Evolutionary conservation across 108 stramenopile species (phyloP).

Genomic region (Mediolabrus comicus): DNA sequence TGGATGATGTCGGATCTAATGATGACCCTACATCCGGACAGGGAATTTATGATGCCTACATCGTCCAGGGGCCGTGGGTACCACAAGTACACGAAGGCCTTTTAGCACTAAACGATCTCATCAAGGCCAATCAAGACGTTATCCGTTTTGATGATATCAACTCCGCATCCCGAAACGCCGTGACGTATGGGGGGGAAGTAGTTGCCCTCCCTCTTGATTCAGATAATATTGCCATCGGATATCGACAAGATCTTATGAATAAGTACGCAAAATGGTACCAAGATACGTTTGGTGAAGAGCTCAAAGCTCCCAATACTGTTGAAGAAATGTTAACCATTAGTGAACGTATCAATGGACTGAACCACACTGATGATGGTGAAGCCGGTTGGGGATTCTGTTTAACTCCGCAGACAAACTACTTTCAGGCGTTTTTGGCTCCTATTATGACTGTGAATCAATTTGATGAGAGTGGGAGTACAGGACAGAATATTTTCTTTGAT

Average conservation of each 20-base stretch:
- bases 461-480: slow-evolving; percentile 7
- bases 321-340: slow-evolving; percentile 25
- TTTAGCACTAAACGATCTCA: slow-evolving; percentile 19
- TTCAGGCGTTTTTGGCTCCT: slow-evolving; percentile 35
- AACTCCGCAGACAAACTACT: slow-evolving; percentile 45
- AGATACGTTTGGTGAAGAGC: slow-evolving; percentile 16
- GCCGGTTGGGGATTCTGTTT: slow-evolving; percentile 43
- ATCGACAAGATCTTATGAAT: slow-evolving; percentile 40
- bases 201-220: slow-evolving; percentile 35
- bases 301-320: slow-evolving; percentile 23
- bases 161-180: slow-evolving; percentile 23
- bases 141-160: slow-evolving; percentile 40
- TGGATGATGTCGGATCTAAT: slow-evolving; percentile 34
- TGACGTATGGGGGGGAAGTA: slow-evolving; percentile 29
- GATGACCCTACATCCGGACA: slow-evolving; percentile 23
- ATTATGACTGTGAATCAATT: neutral
- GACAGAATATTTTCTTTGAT: slow-evolving; percentile 49
- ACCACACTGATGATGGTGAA: slow-evolving; percentile 41
- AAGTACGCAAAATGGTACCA: slow-evolving; percentile 15
- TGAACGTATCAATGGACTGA: slow-evolving; percentile 35
- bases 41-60: slow-evolving; percentile 45
- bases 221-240: slow-evolving; percentile 42
- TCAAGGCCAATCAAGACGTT: slow-evolving; percentile 19
- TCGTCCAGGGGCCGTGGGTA: slow-evolving; percentile 43
- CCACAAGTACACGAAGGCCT: slow-evolving; percentile 29